Evolutionary conservation across 2,329 filamentous ascomycete genomes (phyloP).

Genomic region (Intubia oerlemansii): DNA sequence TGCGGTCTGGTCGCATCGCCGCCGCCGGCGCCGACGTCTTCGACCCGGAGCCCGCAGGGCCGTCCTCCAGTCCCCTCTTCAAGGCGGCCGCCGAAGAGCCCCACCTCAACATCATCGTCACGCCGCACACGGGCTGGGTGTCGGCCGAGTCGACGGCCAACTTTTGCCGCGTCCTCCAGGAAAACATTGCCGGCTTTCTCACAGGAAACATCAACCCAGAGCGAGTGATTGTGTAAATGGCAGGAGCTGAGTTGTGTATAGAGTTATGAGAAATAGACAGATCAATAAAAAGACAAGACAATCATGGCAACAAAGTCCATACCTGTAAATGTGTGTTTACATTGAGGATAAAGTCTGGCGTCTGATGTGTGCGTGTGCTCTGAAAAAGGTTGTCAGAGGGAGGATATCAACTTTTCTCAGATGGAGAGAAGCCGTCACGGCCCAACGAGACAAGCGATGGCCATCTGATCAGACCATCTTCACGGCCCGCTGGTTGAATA

Average conservation of each 20-base stretch:
- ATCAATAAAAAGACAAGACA: neutral
- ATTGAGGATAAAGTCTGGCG: no score
- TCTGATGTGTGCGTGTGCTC: no score
- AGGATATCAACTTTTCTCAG: no score
- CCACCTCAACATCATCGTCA: slow-evolving; percentile 7
- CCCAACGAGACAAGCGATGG: no score
- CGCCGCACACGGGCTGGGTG: slow-evolving; percentile 8
- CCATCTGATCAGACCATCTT: no score
- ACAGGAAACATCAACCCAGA: slow-evolving; percentile 1
- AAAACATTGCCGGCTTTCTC: slow-evolving; percentile 7
- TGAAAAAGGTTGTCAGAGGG: no score
- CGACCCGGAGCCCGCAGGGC: slow-evolving; percentile 14
- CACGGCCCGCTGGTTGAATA: no score
- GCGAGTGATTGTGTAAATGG: slow-evolving; percentile 3
- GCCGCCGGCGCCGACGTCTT: slow-evolving; percentile 16
- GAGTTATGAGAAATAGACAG: neutral
- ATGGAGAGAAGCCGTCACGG: no score
- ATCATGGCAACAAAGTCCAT: neutral
- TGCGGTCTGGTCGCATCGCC: slow-evolving; percentile 12
- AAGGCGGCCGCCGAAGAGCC: slow-evolving; percentile 2
- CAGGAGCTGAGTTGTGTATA: neutral
- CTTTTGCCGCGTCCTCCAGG: slow-evolving; percentile 6
- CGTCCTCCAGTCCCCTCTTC: slow-evolving; percentile 6
- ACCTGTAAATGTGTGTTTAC: neutral
- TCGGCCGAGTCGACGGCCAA: slow-evolving; percentile 7